A percentile compares a stretch with the other conserved stretches of the same genome.
phyloP scores from a whole-genome alignment of 2,329 filamentous ascomycete species.

The Penicillium oxalicum region DNA sequence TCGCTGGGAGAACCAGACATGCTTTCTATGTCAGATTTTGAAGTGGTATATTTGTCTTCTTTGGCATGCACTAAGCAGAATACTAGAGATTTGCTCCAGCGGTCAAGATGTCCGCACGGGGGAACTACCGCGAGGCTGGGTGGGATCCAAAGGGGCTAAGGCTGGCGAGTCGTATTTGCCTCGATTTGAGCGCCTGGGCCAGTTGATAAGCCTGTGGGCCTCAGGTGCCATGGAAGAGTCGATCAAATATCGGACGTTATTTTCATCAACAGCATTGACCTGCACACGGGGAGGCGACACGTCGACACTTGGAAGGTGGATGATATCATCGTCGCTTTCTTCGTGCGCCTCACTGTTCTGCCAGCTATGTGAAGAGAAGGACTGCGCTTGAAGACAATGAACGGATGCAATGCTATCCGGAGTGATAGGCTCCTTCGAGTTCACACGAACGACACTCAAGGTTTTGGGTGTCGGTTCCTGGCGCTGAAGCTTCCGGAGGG shows the following conservation, averaged over 20 bases:
- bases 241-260: constrained; percentile 30
- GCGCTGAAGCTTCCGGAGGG: constrained; percentile 5
- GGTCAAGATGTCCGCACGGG: too few relatives aligned
- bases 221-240: constrained; percentile 21
- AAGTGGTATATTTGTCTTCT: too few relatives aligned
- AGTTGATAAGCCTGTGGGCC: constrained; percentile 29
- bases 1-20: constrained; percentile 1
- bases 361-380: constrained; percentile 18
- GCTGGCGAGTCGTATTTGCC: constrained; percentile 4
- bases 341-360: constrained; percentile 18
- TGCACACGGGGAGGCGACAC: constrained; percentile 22
- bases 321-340: constrained; percentile 32
- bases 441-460: constrained; percentile 5
- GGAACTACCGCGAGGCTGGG: not conserved
- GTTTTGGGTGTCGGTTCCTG: constrained; percentile 11
- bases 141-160: constrained; percentile 6
- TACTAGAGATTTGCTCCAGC: too few relatives aligned
- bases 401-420: constrained; percentile 26
- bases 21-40: constrained; percentile 4
- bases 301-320: constrained; percentile 28
- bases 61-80: too few relatives aligned
- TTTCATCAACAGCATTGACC: constrained; percentile 30
- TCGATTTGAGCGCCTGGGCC: constrained; percentile 20
- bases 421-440: constrained; percentile 7
- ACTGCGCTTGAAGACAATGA: constrained; percentile 33